A percentile compares a stretch with the other conserved stretches of the same genome.
Conservation (phyloP, 1,284 basidiomycete genomes). For the Puccinia hordei region DNA sequence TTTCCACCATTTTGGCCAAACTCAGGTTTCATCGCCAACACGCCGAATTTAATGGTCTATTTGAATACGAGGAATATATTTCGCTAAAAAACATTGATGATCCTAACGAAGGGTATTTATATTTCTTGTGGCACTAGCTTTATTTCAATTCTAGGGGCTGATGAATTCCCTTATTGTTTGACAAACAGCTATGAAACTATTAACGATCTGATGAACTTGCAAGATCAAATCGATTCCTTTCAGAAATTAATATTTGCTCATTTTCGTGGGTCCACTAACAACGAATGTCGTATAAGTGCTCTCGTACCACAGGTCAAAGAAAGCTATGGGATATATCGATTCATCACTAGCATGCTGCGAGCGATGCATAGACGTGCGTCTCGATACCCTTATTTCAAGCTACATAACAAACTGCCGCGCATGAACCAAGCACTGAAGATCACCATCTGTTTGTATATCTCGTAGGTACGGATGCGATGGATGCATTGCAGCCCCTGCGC, state of each 20-base stretch:
- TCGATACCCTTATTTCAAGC: neutral
- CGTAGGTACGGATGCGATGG: constrained; percentile 79
- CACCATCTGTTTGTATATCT: constrained; percentile 11
- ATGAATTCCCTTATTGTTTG: constrained; percentile 47
- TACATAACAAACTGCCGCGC: constrained; percentile 1
- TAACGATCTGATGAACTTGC: constrained; percentile 87
- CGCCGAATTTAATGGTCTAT: constrained; percentile 92
- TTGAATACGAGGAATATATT: constrained; percentile 96
- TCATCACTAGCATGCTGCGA: constrained; percentile 94
- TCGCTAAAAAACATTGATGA: constrained; percentile 93
- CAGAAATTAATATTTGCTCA: constrained; percentile 92
- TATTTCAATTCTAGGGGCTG: neutral
- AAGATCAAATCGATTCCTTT: constrained; percentile 96
- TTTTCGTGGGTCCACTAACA: constrained; percentile 84
- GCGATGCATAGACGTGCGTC: constrained; percentile 85
- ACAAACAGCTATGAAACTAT: constrained; percentile 83
- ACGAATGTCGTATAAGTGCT: constrained; percentile 90
- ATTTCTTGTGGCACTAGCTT: neutral
- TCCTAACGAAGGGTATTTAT: constrained; percentile 86
- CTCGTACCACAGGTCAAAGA: constrained; percentile 93
- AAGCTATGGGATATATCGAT: constrained; percentile 94
- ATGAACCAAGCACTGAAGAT: neutral
- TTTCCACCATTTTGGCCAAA: constrained; percentile 90
- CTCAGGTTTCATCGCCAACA: constrained; percentile 88
- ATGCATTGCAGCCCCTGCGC: constrained; percentile 80